Evolutionary conservation across 495 filamentous ascomycete species (phyloP).

Genomic region (Aspergillus sclerotiicarbonarius): DNA sequence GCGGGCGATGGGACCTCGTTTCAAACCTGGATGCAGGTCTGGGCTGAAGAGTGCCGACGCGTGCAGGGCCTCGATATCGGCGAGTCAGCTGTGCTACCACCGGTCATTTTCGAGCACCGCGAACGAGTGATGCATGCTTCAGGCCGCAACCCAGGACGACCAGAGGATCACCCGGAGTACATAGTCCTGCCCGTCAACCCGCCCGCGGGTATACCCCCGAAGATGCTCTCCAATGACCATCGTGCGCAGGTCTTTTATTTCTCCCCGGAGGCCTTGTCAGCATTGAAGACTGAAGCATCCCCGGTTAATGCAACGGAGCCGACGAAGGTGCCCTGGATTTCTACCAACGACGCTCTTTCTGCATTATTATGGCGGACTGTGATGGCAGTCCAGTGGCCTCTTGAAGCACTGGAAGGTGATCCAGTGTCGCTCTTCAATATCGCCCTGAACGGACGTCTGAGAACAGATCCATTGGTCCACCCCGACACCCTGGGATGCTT

Average conservation of each 20-base stretch:
- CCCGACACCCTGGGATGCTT: conserved; percentile 33
- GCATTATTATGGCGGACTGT: conserved; percentile 41
- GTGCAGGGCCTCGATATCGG: conserved; percentile 26
- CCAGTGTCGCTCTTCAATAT: conserved; percentile 33
- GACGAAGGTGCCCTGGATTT: conserved; percentile 28
- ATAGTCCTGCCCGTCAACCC: conserved; percentile 32
- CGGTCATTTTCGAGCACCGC: conserved; percentile 21
- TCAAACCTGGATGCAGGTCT: conserved; percentile 31
- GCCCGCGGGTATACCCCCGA: conserved; percentile 25
- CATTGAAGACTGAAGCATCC: conserved; percentile 32
- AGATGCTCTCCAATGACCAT: conserved; percentile 28
- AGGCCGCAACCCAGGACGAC: conserved; percentile 20
- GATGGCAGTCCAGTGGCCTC: conserved; percentile 32
- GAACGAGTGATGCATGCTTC: conserved; percentile 28
- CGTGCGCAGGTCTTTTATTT: conserved; percentile 33
- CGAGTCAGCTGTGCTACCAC: conserved; percentile 17
- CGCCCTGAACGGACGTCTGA: conserved; percentile 31
- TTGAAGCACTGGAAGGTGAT: conserved; percentile 28
- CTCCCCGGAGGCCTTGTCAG: conserved; percentile 24
- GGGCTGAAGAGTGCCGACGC: conserved; percentile 35
- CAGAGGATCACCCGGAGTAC: conserved; percentile 34
- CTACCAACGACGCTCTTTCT: conserved; percentile 41
- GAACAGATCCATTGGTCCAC: conserved; percentile 30
- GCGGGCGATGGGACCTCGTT: conserved; percentile 34
- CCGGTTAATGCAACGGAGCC: conserved; percentile 28